Evolutionary conservation across 768 basidiomycete genomes (phyloP).

Genomic region (Suillus subluteus): DNA sequence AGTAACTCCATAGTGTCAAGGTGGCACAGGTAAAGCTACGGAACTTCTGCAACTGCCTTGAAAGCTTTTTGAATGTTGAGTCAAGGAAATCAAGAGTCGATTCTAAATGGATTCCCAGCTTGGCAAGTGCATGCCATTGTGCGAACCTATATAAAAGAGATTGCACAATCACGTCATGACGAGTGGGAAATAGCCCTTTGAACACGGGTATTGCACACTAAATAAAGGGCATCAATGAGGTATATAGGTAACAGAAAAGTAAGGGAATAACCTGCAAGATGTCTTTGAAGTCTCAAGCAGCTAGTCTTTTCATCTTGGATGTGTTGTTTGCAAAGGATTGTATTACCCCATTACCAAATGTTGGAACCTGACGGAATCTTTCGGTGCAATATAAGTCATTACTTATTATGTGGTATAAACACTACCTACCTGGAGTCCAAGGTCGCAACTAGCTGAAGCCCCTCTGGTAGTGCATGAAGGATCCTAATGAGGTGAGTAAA

Average conservation of each 20-base stretch:
- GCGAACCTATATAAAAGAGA: slow-evolving; percentile 29
- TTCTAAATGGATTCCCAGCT: slow-evolving; percentile 36
- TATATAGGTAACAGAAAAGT: neutral
- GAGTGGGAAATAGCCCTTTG: slow-evolving; percentile 37
- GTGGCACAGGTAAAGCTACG: neutral
- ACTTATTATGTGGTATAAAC: neutral
- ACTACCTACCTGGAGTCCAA: too few species aligned
- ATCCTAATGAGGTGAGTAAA: too few species aligned
- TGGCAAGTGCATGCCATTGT: slow-evolving; percentile 21
- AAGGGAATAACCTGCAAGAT: neutral
- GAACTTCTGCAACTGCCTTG: slow-evolving; percentile 15
- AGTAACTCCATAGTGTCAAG: slow-evolving; percentile 32
- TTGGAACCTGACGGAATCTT: neutral
- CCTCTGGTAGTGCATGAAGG: neutral
- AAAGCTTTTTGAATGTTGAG: slow-evolving; percentile 20
- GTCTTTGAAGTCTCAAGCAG: neutral
- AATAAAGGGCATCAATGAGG: neutral
- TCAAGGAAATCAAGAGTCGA: slow-evolving; percentile 24
- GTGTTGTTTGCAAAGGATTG: neutral
- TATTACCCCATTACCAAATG: neutral
- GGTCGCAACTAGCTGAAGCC: neutral
- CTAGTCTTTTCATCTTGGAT: neutral
- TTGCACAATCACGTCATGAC: slow-evolving; percentile 23
- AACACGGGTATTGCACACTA: slow-evolving; percentile 41
- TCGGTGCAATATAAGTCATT: too few species aligned